Evolutionary conservation across 352 stramenopile genomes (phyloP), one percentile per base, ranked within the genome.

Genomic region (Globisporangium emineosum): DNA sequence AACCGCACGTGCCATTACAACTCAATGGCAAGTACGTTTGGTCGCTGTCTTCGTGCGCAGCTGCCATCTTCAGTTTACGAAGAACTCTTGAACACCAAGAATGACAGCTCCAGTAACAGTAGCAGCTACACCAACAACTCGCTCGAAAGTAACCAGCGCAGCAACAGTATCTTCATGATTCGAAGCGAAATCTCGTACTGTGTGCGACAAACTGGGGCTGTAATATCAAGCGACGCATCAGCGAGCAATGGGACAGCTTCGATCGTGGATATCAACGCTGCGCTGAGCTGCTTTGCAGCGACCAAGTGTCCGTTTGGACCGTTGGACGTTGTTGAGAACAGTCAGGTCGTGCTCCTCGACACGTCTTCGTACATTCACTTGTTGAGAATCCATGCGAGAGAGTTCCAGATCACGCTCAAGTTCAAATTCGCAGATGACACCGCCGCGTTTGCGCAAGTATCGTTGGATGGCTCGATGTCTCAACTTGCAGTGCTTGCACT

Each of bases 291-390:
- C 62, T 72, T 72, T 32, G 30, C 42, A 8, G 29, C 35, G 19
- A 57, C 50, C 5, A 52, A 66, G 29, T 73, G 67, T 57, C 67
- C 67, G 32, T 73, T 73, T 25, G 67, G 67, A 10, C 67, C 67
- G 5, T 25, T 73, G 15, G 64, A 70, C 2, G 4, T 62, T 29
- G 45, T 73, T 15, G 25, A 62, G 32, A 29, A 47, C 3, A 32
- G 21, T 1, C 30, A 43, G 3, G 19, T 57, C 35, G 50, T 73
- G 1, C 13, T 61, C n/a, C 57, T 73, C 5, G 57, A 64, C 17
- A 53, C 55, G 37, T 55, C 63, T 12, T 64, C 52, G 27, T 70
- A 65, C 35, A 47, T 70, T 5, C 67, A 73, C n/a, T 6, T 73
- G 6, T 0, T 70, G 5, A 59, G 63, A 2, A 51, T 70, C 45